Conservation (phyloP, 1,284 basidiomycete genomes). For the Phellopilus nigrolimitatus region DNA sequence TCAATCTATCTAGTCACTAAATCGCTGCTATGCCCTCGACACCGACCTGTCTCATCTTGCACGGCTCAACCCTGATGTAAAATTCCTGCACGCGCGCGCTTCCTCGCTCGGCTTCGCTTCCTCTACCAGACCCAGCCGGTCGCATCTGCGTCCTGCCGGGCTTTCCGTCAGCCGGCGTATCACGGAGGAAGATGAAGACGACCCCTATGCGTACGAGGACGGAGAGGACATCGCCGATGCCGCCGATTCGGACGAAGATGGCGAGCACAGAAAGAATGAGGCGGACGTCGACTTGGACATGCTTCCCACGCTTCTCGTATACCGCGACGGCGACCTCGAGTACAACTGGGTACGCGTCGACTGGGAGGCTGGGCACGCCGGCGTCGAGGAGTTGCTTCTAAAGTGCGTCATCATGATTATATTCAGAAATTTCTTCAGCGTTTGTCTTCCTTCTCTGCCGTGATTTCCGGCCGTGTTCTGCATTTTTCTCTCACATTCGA, state of each 20-base stretch:
- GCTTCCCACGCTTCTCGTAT: slow-evolving; percentile 79
- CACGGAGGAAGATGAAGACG: slow-evolving; percentile 40
- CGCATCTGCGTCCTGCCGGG: slow-evolving; percentile 12
- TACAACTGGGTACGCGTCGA: slow-evolving; percentile 83
- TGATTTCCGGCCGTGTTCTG: neutral
- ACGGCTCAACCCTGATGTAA: slow-evolving; percentile 62
- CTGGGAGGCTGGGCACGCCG: slow-evolving; percentile 68
- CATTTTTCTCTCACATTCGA: neutral
- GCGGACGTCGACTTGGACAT: slow-evolving; percentile 72
- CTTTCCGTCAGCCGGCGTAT: slow-evolving; percentile 22
- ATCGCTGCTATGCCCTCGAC: slow-evolving; percentile 70
- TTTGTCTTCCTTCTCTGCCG: neutral
- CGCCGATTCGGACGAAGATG: slow-evolving; percentile 30
- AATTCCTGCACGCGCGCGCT: slow-evolving; percentile 75
- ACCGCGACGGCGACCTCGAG: slow-evolving; percentile 75
- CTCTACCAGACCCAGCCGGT: slow-evolving; percentile 26
- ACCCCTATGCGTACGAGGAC: slow-evolving; percentile 38
- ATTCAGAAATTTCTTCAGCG: neutral
- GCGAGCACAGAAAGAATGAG: slow-evolving; percentile 40
- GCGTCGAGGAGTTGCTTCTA: slow-evolving; percentile 60
- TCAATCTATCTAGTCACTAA: slow-evolving; percentile 51
- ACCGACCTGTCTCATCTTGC: slow-evolving; percentile 65
- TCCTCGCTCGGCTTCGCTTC: slow-evolving; percentile 73
- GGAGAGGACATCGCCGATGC: slow-evolving; percentile 35
- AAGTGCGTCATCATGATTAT: slow-evolving; percentile 39